Conservation (phyloP, 129 eudicot species). For the Tagetes patula region DNA sequence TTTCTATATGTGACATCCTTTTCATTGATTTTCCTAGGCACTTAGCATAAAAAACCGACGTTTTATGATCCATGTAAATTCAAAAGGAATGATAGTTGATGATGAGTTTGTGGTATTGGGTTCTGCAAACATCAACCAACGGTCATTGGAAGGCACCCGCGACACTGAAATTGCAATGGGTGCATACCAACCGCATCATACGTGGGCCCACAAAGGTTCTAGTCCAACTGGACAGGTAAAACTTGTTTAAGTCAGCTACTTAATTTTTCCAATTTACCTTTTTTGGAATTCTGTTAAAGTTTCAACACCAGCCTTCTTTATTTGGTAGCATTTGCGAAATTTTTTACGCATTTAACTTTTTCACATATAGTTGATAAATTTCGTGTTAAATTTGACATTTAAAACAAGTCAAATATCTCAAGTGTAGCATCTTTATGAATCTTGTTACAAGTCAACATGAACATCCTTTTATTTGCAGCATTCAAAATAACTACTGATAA, state of each 20-base stretch:
- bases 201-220: constrained; percentile 35
- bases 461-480: no score
- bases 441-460: not conserved
- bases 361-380: not conserved
- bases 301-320: not conserved
- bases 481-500: not conserved
- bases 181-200: constrained; percentile 50
- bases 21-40: constrained; percentile 17
- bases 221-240: constrained; percentile 50
- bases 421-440: not conserved
- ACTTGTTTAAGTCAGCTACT: not conserved
- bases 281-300: not conserved
- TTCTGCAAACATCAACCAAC: constrained; percentile 51
- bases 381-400: not conserved
- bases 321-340: not conserved
- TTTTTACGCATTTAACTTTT: not conserved
- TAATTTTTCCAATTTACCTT: not conserved
- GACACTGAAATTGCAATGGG: constrained; percentile 62
- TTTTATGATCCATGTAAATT: constrained; percentile 48
- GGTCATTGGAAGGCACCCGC: constrained; percentile 48
- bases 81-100: constrained; percentile 45
- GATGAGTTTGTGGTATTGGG: constrained; percentile 40
- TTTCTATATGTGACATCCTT: constrained; percentile 12
- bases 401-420: not conserved
- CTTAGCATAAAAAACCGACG: constrained; percentile 27